phyloP scores from a whole-genome alignment of 2,329 filamentous ascomycete genomes.

The Fusarium graminum region DNA sequence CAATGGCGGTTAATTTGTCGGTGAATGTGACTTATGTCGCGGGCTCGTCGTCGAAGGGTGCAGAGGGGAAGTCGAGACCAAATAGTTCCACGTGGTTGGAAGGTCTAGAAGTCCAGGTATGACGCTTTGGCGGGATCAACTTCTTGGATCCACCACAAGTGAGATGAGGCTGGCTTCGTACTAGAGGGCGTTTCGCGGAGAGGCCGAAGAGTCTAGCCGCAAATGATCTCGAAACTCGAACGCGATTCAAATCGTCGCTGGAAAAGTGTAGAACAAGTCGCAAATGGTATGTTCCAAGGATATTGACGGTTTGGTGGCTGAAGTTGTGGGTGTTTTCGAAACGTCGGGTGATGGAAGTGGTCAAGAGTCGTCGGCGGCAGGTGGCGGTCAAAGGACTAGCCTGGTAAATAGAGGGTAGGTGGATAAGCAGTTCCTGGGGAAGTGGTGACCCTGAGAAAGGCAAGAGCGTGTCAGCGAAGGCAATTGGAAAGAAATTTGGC shows the following conservation, averaged over 20 bases:
- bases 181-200: slow-evolving; percentile 39
- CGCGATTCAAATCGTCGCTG: slow-evolving; percentile 31
- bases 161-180: slow-evolving; percentile 36
- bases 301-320: slow-evolving; percentile 26
- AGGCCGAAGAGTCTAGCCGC: slow-evolving; percentile 37
- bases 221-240: slow-evolving; percentile 24
- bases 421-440: slow-evolving; percentile 13
- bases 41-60: slow-evolving; percentile 18
- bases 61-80: slow-evolving; percentile 35
- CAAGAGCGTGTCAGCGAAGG: slow-evolving; percentile 26
- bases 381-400: slow-evolving; percentile 41
- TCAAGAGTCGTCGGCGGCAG: slow-evolving; percentile 24
- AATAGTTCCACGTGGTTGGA: slow-evolving; percentile 46
- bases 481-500: slow-evolving; percentile 12
- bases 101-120: slow-evolving; percentile 37
- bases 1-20: slow-evolving; percentile 19
- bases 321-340: slow-evolving; percentile 12
- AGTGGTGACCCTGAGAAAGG: slow-evolving; percentile 21
- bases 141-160: slow-evolving; percentile 41
- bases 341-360: slow-evolving; percentile 17
- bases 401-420: slow-evolving; percentile 20
- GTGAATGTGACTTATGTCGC: slow-evolving; percentile 26
- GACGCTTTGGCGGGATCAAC: slow-evolving; percentile 32
- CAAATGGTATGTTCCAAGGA: slow-evolving; percentile 4
- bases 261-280: slow-evolving; percentile 6